Percentiles rank a stretch among this genome's conserved stretches.
Evolutionary conservation across 2,329 filamentous ascomycete genomes (phyloP).

Genomic region (Pseudocercospora musae): DNA sequence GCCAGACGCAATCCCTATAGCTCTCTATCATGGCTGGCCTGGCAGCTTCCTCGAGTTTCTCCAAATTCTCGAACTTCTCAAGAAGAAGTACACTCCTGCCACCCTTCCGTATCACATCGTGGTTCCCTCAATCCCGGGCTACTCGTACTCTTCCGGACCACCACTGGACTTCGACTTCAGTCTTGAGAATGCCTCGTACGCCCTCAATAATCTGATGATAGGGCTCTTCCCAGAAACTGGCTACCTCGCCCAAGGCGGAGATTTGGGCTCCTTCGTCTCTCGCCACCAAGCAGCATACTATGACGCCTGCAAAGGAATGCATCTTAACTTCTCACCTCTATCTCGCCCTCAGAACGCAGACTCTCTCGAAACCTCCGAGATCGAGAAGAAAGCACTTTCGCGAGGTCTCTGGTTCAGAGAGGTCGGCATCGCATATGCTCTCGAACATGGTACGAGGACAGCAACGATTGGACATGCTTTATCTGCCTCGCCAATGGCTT

Average conservation of each 20-base stretch:
- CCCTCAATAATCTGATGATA: constrained; percentile 51
- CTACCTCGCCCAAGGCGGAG: constrained; percentile 56
- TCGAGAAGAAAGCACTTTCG: constrained; percentile 41
- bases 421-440: constrained; percentile 49
- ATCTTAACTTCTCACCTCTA: constrained; percentile 26
- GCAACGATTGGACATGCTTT: constrained; percentile 57
- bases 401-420: constrained; percentile 40
- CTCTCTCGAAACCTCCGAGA: constrained; percentile 24
- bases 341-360: constrained; percentile 26
- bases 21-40: constrained; percentile 39
- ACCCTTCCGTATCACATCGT: constrained; percentile 56
- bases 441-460: constrained; percentile 54
- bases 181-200: constrained; percentile 38
- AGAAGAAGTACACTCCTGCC: constrained; percentile 47
- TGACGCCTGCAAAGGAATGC: constrained; percentile 25
- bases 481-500: constrained; percentile 52
- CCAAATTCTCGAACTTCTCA: constrained; percentile 33
- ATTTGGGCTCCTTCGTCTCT: constrained; percentile 47
- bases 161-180: constrained; percentile 46
- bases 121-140: constrained; percentile 53
- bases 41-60: constrained; percentile 38
- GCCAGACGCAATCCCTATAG: constrained; percentile 37
- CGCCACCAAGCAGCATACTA: constrained; percentile 36
- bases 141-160: constrained; percentile 44
- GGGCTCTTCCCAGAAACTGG: constrained; percentile 48